Percentiles rank a stretch among this genome's conserved stretches.
These are phyloP conservation scores for Anthostomella pinea DNA, from an alignment of 2,329 filamentous ascomycete genomes.

Conservation along the genomic window DNA sequence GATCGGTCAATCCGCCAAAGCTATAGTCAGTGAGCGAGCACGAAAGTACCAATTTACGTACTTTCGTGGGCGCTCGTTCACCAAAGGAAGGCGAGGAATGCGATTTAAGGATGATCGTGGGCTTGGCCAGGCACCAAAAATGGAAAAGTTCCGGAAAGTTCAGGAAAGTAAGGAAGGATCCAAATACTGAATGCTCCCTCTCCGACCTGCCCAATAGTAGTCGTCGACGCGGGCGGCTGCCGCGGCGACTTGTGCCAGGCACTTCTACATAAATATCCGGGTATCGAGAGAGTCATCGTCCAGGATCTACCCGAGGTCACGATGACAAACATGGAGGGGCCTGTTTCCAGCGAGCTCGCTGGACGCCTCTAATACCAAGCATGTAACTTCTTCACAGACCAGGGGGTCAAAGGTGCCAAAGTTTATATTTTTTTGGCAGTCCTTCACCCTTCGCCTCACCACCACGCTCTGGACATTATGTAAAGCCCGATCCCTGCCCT, in stretches of 20 bases:
- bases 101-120: too few relatives aligned
- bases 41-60: too few relatives aligned
- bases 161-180: too few relatives aligned
- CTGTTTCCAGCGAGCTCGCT: background rate
- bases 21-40: too few relatives aligned
- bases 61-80: too few relatives aligned
- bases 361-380: slow-evolving; percentile 9
- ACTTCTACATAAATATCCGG: slow-evolving; percentile 7
- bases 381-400: slow-evolving; percentile 17
- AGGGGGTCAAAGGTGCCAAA: slow-evolving; percentile 11
- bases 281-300: slow-evolving; percentile 13
- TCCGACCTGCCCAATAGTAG: slow-evolving; percentile 12
- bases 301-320: slow-evolving; percentile 14
- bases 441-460: slow-evolving; percentile 19
- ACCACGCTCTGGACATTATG: slow-evolving; percentile 12
- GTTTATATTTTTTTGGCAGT: slow-evolving; percentile 18
- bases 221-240: slow-evolving; percentile 16
- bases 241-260: slow-evolving; percentile 12
- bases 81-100: too few relatives aligned
- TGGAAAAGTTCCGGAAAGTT: too few relatives aligned
- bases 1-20: too few relatives aligned
- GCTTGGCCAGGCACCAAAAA: too few relatives aligned
- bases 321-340: slow-evolving; percentile 1
- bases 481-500: slow-evolving; percentile 15
- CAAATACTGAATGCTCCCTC: too few relatives aligned